These are phyloP conservation scores for Trypanosoma brucei DNA, from an alignment of 208 protist genomes.

Conservation along the genomic window DNA sequence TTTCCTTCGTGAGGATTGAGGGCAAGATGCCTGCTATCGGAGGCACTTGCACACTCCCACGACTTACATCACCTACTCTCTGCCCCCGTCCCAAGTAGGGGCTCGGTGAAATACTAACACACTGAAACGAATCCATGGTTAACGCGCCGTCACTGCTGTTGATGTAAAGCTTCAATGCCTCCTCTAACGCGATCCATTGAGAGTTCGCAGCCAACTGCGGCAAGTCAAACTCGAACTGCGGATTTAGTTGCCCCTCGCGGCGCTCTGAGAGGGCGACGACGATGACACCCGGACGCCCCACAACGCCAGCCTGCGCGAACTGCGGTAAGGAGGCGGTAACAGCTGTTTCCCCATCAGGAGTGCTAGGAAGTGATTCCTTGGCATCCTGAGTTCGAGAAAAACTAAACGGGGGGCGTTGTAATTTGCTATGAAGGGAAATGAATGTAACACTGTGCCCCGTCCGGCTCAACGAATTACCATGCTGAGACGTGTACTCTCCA, in stretches of 20 bases:
- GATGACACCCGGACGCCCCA: constrained; percentile 2
- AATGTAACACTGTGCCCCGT: not conserved
- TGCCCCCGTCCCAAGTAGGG: not conserved
- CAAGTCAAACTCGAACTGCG: constrained; percentile 12
- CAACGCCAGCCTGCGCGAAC: constrained; percentile 3
- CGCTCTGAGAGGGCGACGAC: constrained; percentile 5
- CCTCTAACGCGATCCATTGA: constrained; percentile 3
- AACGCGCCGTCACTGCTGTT: not conserved
- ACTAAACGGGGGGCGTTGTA: not conserved
- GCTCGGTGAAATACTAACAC: not conserved
- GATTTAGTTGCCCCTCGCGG: not conserved
- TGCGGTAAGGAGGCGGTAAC: not conserved
- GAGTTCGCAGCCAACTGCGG: not conserved
- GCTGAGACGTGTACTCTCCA: not conserved
- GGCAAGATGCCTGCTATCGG: not conserved
- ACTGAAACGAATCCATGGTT: constrained; percentile 3
- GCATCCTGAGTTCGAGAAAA: too few relatives aligned
- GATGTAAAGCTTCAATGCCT: constrained; percentile 6
- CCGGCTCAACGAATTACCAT: constrained; percentile 4
- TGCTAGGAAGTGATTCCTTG: too few relatives aligned
- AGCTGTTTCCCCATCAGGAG: too few relatives aligned
- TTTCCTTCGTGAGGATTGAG: not conserved
- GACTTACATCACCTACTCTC: not conserved
- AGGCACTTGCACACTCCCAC: not conserved
- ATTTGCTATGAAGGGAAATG: not conserved